phyloP scores from a whole-genome alignment of 2,329 filamentous ascomycete genomes.

The Pseudocercospora crystallina region DNA sequence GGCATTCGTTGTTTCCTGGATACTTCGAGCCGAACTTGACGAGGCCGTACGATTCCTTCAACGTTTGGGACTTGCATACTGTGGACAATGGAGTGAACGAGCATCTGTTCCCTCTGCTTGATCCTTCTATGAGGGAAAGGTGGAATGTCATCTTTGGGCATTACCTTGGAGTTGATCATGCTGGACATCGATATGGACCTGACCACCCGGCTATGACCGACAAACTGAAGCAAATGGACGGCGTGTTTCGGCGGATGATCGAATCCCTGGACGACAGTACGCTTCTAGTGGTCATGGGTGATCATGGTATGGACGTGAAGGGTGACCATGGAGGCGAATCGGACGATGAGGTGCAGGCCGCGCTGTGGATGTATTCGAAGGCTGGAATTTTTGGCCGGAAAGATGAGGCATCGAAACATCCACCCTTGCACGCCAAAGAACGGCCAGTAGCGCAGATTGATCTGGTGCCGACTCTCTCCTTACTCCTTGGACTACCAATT shows the following conservation, averaged over 20 bases:
- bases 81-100: constrained; percentile 93
- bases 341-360: constrained; percentile 90
- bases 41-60: constrained; percentile 91
- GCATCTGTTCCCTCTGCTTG: constrained; percentile 81
- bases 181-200: constrained; percentile 92
- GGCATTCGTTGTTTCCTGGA: constrained; percentile 89
- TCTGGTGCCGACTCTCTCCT: constrained; percentile 83
- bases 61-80: constrained; percentile 96
- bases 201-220: constrained; percentile 87
- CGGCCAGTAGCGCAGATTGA: constrained; percentile 83
- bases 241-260: constrained; percentile 70
- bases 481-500: constrained; percentile 86
- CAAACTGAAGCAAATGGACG: constrained; percentile 90
- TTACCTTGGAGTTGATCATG: constrained; percentile 93
- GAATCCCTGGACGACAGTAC: constrained; percentile 77
- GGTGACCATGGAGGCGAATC: constrained; percentile 98
- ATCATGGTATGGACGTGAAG: constrained; percentile 97
- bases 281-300: constrained; percentile 93
- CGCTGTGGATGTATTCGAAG: constrained; percentile 98
- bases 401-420: constrained; percentile 56
- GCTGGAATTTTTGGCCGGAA: constrained; percentile 79
- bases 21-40: constrained; percentile 88
- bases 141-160: constrained; percentile 98
- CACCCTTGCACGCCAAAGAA: constrained; percentile 71
- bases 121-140: constrained; percentile 60